phyloP scores from a whole-genome alignment of 2,329 filamentous ascomycete species.

The Phialocephala subalpina region DNA sequence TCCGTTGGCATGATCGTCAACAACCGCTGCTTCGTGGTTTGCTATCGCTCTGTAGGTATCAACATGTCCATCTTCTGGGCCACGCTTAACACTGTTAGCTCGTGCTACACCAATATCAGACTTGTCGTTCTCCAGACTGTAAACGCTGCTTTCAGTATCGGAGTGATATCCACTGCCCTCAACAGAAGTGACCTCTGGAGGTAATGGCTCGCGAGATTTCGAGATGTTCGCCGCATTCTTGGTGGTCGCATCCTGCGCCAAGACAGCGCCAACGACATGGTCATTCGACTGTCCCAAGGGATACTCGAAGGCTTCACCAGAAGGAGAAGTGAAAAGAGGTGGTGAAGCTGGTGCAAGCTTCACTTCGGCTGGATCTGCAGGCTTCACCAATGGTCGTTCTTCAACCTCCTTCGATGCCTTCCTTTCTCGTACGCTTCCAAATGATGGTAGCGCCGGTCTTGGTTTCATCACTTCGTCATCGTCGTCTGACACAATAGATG shows the following conservation, averaged over 20 bases:
- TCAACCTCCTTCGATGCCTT: constrained; percentile 60
- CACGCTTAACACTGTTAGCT: constrained; percentile 31
- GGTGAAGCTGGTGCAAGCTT: constrained; percentile 39
- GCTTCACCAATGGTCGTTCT: constrained; percentile 66
- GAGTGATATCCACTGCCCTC: constrained; percentile 72
- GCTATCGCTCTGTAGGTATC: constrained; percentile 31
- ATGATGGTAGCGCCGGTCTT: constrained; percentile 75
- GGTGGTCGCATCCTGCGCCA: constrained; percentile 61
- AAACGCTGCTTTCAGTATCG: constrained; percentile 57
- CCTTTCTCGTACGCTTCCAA: constrained; percentile 76
- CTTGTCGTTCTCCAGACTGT: constrained; percentile 48
- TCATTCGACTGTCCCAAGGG: constrained; percentile 61
- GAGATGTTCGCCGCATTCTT: constrained; percentile 65
- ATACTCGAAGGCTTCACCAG: constrained; percentile 30
- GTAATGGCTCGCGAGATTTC: constrained; percentile 68
- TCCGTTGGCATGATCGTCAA: not conserved
- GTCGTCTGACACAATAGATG: constrained; percentile 61
- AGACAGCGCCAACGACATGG: constrained; percentile 61
- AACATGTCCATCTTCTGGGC: constrained; percentile 27
- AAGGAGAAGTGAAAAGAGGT: constrained; percentile 37
- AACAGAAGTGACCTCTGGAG: constrained; percentile 74
- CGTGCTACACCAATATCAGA: constrained; percentile 25
- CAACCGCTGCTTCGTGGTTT: constrained; percentile 6
- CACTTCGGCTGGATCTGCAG: constrained; percentile 50
- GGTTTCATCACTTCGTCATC: constrained; percentile 77